phyloP scores from a whole-genome alignment of 2,329 filamentous ascomycete species.

The Diaporthe australafricana region DNA sequence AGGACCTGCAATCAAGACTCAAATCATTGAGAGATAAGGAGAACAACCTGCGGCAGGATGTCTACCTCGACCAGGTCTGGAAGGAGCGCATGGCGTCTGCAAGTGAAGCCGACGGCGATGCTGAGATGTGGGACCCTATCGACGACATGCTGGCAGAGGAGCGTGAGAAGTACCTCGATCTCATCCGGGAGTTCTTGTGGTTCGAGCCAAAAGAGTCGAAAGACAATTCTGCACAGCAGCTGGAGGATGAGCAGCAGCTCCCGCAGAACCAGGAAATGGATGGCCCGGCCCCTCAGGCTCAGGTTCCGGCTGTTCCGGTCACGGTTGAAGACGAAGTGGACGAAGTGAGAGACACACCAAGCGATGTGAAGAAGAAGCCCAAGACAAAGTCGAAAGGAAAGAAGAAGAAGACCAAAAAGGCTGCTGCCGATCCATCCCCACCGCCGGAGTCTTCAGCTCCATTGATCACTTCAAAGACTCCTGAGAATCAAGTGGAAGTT shows the following conservation, averaged over 20 bases:
- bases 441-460: neutral
- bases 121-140: slow-evolving; percentile 60
- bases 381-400: slow-evolving; percentile 22
- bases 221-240: slow-evolving; percentile 35
- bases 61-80: slow-evolving; percentile 56
- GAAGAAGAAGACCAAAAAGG: slow-evolving; percentile 21
- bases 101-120: slow-evolving; percentile 47
- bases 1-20: slow-evolving; percentile 54
- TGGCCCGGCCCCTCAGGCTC: neutral
- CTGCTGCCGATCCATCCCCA: neutral
- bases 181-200: slow-evolving; percentile 60
- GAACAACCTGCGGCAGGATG: slow-evolving; percentile 55
- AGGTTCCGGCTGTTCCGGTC: neutral
- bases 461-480: slow-evolving; percentile 44
- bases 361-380: slow-evolving; percentile 5
- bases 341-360: neutral
- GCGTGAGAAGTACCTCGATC: slow-evolving; percentile 54
- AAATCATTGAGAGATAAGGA: slow-evolving; percentile 53
- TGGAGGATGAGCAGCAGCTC: neutral
- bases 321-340: slow-evolving; percentile 1
- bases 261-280: neutral
- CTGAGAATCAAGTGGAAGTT: slow-evolving; percentile 40
- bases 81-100: slow-evolving; percentile 51
- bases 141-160: slow-evolving; percentile 59
- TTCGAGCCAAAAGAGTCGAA: slow-evolving; percentile 43